These are phyloP conservation scores for Takakia lepidozioides DNA, from an alignment of 225 moss, liverwort and hornwort species.

Conservation along the genomic window DNA sequence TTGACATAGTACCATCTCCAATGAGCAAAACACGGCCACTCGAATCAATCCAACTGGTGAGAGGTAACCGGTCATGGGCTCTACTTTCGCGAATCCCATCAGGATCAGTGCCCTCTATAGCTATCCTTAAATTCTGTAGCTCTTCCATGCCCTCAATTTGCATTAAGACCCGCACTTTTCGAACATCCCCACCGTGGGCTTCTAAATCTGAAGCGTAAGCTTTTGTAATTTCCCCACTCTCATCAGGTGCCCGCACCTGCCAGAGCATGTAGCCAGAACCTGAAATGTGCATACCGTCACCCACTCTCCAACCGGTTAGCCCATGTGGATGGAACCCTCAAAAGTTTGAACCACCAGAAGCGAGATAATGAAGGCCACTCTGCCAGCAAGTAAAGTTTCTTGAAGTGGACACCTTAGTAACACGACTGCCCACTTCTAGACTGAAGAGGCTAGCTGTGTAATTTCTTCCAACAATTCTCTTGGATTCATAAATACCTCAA, in stretches of 20 bases:
- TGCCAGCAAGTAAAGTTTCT: background rate
- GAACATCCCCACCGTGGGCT: conserved; percentile 12
- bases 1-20: conserved; percentile 34
- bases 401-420: too few species aligned
- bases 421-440: too few species aligned
- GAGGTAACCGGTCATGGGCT: conserved; percentile 32
- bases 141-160: conserved; percentile 25
- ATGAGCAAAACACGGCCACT: conserved; percentile 21
- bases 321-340: background rate
- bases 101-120: conserved; percentile 26
- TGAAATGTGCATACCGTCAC: too few species aligned
- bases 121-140: conserved; percentile 20
- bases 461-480: too few species aligned
- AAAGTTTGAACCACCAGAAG: too few species aligned
- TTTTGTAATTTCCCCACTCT: conserved; percentile 21
- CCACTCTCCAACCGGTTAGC: background rate
- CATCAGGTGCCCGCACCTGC: conserved; percentile 24
- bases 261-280: conserved; percentile 22
- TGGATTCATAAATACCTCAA: too few species aligned
- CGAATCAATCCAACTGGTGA: conserved; percentile 36
- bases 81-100: conserved; percentile 35
- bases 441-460: too few species aligned
- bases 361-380: too few species aligned
- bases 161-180: conserved; percentile 36
- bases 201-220: conserved; percentile 14